Percentiles rank a stretch among this genome's conserved stretches.
Conservation (phyloP, 306 rosid genomes). For the Styphnolobium japonicum region DNA sequence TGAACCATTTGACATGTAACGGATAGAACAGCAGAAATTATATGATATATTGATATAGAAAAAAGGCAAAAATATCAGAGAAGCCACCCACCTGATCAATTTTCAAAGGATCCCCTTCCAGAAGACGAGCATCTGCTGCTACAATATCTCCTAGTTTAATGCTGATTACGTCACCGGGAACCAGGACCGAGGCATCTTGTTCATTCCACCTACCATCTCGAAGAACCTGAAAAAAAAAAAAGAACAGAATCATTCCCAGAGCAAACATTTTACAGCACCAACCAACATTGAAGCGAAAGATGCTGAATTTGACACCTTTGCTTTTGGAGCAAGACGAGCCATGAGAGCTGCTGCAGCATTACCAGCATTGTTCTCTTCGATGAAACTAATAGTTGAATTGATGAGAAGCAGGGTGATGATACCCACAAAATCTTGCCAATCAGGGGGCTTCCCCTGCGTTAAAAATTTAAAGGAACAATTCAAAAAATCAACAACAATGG, state of each 20-base stretch:
- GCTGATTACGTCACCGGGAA: conserved; percentile 90
- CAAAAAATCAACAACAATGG: conserved; percentile 15
- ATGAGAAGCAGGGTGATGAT: conserved; percentile 85
- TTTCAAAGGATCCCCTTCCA: conserved; percentile 96
- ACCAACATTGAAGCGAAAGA: background rate
- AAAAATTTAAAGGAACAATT: background rate
- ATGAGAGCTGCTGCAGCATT: conserved; percentile 99
- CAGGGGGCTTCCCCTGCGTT: conserved; percentile 89
- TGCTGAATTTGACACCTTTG: conserved; percentile 60
- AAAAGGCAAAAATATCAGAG: background rate
- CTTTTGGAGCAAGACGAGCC: conserved; percentile 99
- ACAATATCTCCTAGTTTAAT: conserved; percentile 91
- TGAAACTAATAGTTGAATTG: conserved; percentile 96
- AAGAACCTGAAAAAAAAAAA: conserved; percentile 55
- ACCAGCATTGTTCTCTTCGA: conserved; percentile 97
- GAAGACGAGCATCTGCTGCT: conserved; percentile 96
- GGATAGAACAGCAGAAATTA: background rate
- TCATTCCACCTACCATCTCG: conserved; percentile 98
- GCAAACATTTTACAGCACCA: background rate
- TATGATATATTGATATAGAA: background rate
- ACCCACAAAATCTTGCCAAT: conserved; percentile 99
- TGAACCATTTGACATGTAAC: background rate
- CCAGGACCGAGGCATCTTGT: conserved; percentile 78
- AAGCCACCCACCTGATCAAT: conserved; percentile 85
- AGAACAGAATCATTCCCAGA: background rate